Conservation (phyloP, 1,139 yeast genomes). For the Torulaspora globosa region DNA sequence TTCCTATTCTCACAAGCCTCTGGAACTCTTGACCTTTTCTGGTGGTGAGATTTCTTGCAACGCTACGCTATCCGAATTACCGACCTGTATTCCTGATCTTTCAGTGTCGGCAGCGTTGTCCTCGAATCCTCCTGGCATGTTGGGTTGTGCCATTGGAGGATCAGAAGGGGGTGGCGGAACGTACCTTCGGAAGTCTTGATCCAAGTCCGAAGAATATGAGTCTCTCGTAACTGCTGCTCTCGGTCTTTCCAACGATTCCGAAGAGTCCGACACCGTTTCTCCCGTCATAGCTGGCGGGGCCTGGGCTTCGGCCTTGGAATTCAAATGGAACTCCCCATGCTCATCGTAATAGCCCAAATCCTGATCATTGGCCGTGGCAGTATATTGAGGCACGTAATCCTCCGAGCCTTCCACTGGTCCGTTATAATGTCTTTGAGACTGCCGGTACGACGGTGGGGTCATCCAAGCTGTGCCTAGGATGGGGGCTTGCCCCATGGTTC, state of each 20-base stretch:
- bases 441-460: conserved; percentile 83
- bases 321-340: conserved; percentile 51
- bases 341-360: conserved; percentile 82
- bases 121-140: background rate
- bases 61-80: conserved; percentile 6
- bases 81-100: conserved; percentile 1
- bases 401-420: conserved; percentile 40
- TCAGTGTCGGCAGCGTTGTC: background rate
- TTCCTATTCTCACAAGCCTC: background rate
- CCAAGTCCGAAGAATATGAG: conserved; percentile 9
- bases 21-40: conserved; percentile 11
- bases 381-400: conserved; percentile 60
- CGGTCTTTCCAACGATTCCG: conserved; percentile 15
- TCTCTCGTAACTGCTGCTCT: conserved; percentile 16
- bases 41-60: conserved; percentile 13
- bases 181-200: conserved; percentile 17
- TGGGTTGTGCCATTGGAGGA: background rate
- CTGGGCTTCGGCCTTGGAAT: conserved; percentile 25
- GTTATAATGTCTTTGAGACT: conserved; percentile 61
- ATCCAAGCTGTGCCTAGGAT: conserved; percentile 84
- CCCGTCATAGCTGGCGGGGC: conserved; percentile 25
- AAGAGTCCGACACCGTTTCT: conserved; percentile 13
- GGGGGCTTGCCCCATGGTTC: conserved; percentile 61
- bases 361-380: conserved; percentile 58
- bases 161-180: conserved; percentile 5